Base-by-base conservation (phyloP, 805 yeast species). In the Metschnikowia corniflorae region DNA sequence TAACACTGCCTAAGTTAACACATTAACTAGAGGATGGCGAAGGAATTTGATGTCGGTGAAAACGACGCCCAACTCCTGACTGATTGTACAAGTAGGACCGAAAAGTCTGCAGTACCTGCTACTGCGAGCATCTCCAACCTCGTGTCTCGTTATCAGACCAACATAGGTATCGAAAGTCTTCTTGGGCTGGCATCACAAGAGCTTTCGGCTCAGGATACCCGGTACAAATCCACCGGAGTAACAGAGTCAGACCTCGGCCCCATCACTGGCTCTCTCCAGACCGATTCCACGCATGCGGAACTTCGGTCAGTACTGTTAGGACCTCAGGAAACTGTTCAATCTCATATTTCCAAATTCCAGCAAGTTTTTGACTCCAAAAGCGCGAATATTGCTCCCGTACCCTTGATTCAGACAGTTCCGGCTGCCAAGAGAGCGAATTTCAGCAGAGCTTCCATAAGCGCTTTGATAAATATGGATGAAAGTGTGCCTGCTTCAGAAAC, bases 361-460 rank as follows among this genome's bases (percentile, higher is more conserved):
- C 32, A 12, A 17, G 21, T 16, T 2, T 16, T 31, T 9, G 36
- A 36, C 17, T 17, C 19, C 12, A 22, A 10, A 14, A 15, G 21
- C 26, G 10, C 16, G 5, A 14, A 13, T 3, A 25, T 20, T 2
- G 13, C 31, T 20, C 22, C n/a, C n/a, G n/a, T n/a, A n/a, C n/a
- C n/a, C n/a, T n/a, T n/a, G n/a, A n/a, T n/a, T n/a, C n/a, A n/a
- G n/a, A n/a, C n/a, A n/a, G n/a, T n/a, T n/a, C n/a, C n/a, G n/a
- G n/a, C n/a, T 6, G 26, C 40, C 2, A 43, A 40, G 15, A 27
- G 37, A 19, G 28, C 43, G 9, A 33, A 31, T 16, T 29, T 31
- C 26, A 61, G 58, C 48, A 63, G 56, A 33, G 57, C 72, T 1
- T 63, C 70, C 6, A 68, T 68, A 18, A 62, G 58, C 35, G 61